Base-by-base conservation (phyloP, 441 rosid species). In the Mallotus japonicus region DNA sequence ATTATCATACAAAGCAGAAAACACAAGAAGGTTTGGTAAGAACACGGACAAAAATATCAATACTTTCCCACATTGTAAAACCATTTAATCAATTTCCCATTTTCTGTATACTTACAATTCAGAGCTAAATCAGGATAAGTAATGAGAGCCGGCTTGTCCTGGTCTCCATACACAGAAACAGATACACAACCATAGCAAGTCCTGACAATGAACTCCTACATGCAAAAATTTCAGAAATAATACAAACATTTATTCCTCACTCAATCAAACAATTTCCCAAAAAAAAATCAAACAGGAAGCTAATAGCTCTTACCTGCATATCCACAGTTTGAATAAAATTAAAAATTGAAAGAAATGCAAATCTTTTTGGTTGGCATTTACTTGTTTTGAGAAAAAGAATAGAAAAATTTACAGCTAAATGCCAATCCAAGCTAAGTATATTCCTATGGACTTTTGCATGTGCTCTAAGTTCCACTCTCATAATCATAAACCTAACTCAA, bases 101-200 rank as follows among this genome's bases (percentile, higher is more conserved):
- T 20, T 37, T 34, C 3, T 8, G 13, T 20, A 46, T 42, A 78
- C 95, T 87, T 83, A 95, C 97, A 74, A 77, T 92, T 90, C 68
- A 92, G 78, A 76, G 93, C 99, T 70, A 95, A 78, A 87, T 95
- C 97, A 17, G 99, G 97, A 83, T 91, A 95, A 5, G 99, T 92
- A 61, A 95, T 77, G 56, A 95, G 89, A 76, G 97, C 99, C 28
- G 96, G 99, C 87, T 92, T 95, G 78, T 92, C 99, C 65, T 75
- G 92, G 81, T 95, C 97, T 74, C 99, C 99, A 75, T 84, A 87
- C 68, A 95, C 97, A 49, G 93, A 82, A 79, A 95, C 99, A 51
- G 90, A 85, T 53, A 95, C 85, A 0, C 83, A 75, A 76, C 99
- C 99, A 77, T 62, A 70, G 78, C 76, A 83, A 83, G 97, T 92